Evolutionary conservation across 2,329 filamentous ascomycete species (phyloP).

Genomic region (Penicillium sp.): DNA sequence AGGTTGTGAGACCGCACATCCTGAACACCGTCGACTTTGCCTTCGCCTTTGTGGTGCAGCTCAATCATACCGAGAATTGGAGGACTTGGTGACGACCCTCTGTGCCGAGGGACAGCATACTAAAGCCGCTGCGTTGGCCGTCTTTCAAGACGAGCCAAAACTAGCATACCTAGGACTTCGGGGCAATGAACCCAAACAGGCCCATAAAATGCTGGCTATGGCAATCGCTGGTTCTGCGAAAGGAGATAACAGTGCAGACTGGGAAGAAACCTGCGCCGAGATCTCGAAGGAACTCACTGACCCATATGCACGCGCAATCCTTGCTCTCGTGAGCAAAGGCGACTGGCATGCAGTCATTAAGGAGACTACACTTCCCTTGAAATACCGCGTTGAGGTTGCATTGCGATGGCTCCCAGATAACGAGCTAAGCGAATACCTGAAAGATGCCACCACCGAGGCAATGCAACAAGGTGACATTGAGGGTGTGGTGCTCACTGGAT

Average conservation of each 20-base stretch:
- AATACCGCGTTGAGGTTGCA: constrained; percentile 62
- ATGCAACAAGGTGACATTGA: constrained; percentile 59
- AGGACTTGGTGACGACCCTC: constrained; percentile 52
- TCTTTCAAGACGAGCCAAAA: constrained; percentile 61
- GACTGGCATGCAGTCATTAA: constrained; percentile 61
- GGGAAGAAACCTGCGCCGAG: constrained; percentile 62
- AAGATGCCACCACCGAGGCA: constrained; percentile 52
- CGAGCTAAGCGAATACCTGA: constrained; percentile 54
- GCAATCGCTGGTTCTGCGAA: constrained; percentile 49
- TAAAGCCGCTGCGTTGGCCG: constrained; percentile 63
- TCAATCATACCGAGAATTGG: constrained; percentile 52
- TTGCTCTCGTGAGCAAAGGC: constrained; percentile 60
- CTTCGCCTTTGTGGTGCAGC: constrained; percentile 61
- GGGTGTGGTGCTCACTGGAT: constrained; percentile 62
- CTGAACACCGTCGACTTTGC: constrained; percentile 60
- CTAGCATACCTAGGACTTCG: constrained; percentile 59
- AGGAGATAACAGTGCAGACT: constrained; percentile 54
- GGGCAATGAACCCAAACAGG: constrained; percentile 53
- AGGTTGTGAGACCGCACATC: constrained; percentile 52
- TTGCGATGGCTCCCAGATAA: constrained; percentile 52
- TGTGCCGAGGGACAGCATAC: constrained; percentile 57
- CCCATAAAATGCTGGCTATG: constrained; percentile 58
- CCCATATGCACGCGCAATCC: constrained; percentile 61
- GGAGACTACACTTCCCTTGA: constrained; percentile 59
- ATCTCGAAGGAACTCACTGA: constrained; percentile 63